phyloP scores from a whole-genome alignment of 1,284 basidiomycete genomes.

The Thelephora terrestris region DNA sequence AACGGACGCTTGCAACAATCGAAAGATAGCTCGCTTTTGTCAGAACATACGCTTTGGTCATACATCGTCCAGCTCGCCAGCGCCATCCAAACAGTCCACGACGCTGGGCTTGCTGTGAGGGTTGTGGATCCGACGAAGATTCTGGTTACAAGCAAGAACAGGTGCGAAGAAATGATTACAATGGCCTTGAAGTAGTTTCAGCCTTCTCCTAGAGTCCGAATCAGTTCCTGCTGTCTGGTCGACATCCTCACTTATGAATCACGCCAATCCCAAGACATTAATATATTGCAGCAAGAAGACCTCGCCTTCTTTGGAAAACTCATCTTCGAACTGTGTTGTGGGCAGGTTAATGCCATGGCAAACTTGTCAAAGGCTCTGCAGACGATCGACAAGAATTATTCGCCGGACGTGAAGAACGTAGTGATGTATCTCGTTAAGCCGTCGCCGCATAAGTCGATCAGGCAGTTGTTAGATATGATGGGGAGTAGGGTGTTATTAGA shows the following conservation, averaged over 20 bases:
- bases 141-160: constrained; percentile 81
- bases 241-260: constrained; percentile 78
- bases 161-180: constrained; percentile 33
- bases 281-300: constrained; percentile 78
- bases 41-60: constrained; percentile 89
- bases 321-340: constrained; percentile 73
- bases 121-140: constrained; percentile 86
- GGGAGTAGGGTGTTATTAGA: constrained; percentile 69
- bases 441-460: constrained; percentile 59
- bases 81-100: constrained; percentile 82
- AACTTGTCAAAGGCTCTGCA: constrained; percentile 76
- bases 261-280: constrained; percentile 38
- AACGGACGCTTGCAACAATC: constrained; percentile 33
- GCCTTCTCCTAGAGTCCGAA: constrained; percentile 40
- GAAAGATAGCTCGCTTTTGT: constrained; percentile 29
- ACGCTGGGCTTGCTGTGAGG: constrained; percentile 71
- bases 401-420: constrained; percentile 73
- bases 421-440: constrained; percentile 74
- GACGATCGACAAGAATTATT: constrained; percentile 65
- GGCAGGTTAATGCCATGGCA: constrained; percentile 47
- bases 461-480: constrained; percentile 74
- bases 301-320: constrained; percentile 80
- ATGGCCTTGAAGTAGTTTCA: not conserved
- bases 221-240: constrained; percentile 76
- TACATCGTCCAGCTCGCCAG: constrained; percentile 88